phyloP scores from a whole-genome alignment of 2,329 filamentous ascomycete species.

The Lachnellula cervina region DNA sequence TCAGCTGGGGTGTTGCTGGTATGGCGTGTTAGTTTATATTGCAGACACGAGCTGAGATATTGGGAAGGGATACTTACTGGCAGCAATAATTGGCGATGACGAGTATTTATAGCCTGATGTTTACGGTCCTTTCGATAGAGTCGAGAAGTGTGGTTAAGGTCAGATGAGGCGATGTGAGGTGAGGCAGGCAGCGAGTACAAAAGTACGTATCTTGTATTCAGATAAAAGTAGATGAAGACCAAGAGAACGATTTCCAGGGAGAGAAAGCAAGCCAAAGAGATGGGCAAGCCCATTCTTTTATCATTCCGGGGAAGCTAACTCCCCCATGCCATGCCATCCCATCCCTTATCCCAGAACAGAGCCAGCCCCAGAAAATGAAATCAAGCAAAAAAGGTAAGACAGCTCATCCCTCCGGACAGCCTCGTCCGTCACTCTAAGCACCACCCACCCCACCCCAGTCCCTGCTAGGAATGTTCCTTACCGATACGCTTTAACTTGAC shows the following conservation, averaged over 20 bases:
- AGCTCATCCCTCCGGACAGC: constrained; percentile 22
- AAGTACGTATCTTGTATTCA: not conserved
- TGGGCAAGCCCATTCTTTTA: constrained; percentile 3
- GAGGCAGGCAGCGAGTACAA: not conserved
- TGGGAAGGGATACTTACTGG: not conserved
- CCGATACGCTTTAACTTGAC: not conserved
- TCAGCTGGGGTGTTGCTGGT: too few relatives aligned
- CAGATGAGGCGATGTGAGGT: not conserved
- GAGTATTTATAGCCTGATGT: not conserved
- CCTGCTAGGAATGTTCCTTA: constrained; percentile 12
- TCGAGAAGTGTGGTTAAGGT: not conserved
- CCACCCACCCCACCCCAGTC: constrained; percentile 13
- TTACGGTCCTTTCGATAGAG: not conserved
- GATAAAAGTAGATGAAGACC: not conserved
- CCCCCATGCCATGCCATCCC: constrained; percentile 2
- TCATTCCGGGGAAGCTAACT: not conserved
- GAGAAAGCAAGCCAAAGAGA: not conserved
- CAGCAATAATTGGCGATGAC: not conserved
- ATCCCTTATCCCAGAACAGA: not conserved
- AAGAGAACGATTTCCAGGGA: not conserved
- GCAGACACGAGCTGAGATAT: constrained; percentile 11
- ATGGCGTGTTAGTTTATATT: not conserved
- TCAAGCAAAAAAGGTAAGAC: constrained; percentile 20
- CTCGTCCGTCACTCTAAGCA: constrained; percentile 5
- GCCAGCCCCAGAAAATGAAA: not conserved